These are phyloP conservation scores for Epichloe scottii DNA, from an alignment of 2,329 filamentous ascomycete species.

Conservation along the genomic window DNA sequence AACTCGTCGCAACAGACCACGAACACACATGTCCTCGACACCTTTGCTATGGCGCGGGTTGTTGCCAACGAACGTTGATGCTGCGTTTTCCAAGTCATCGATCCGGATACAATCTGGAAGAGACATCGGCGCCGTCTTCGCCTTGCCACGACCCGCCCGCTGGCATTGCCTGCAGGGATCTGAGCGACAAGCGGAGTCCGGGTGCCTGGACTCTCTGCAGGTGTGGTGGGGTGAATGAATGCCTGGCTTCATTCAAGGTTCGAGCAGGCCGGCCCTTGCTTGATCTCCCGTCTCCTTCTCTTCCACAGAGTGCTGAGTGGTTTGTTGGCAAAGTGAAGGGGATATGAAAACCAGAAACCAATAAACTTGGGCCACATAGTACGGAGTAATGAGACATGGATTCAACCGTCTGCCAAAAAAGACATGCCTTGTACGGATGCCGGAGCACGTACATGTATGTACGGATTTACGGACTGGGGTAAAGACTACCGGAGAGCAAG, in stretches of 20 bases:
- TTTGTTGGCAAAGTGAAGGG: background rate
- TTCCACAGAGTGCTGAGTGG: background rate
- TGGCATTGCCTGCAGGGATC: conserved; percentile 13
- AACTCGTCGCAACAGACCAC: too few species aligned
- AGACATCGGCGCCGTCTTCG: background rate
- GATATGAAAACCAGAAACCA: background rate
- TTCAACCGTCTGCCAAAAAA: too few species aligned
- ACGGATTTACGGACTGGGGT: too few species aligned
- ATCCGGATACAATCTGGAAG: background rate
- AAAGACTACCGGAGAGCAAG: too few species aligned
- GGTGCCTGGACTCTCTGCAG: background rate
- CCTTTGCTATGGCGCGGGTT: background rate
- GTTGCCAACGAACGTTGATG: background rate
- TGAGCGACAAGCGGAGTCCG: conserved; percentile 7
- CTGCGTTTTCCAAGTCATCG: background rate
- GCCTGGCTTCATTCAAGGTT: background rate
- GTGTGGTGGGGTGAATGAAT: conserved; percentile 6
- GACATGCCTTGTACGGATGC: background rate
- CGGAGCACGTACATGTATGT: background rate
- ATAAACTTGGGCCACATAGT: background rate
- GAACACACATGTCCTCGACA: background rate
- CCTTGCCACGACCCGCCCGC: conserved; percentile 9
- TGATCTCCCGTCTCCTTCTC: background rate
- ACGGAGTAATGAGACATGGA: background rate
- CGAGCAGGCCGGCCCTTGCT: background rate